Evolutionary conservation across 805 yeast genomes (phyloP).

Genomic region (Zygosaccharomyces bisporus): DNA sequence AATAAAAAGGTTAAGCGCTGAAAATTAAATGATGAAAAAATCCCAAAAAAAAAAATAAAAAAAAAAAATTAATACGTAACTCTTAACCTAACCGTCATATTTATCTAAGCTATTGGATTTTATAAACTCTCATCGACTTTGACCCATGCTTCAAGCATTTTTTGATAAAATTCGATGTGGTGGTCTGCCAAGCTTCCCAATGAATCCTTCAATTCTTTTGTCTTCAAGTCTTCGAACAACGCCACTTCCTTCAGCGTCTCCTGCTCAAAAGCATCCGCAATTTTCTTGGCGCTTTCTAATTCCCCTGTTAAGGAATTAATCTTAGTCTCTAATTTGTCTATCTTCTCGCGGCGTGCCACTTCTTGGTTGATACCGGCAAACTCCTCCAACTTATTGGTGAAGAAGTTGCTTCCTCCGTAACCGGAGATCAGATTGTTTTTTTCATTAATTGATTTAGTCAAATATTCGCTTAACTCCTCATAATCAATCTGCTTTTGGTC

Average conservation of each 20-base stretch:
- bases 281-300: slow-evolving; percentile 46
- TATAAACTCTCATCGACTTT: slow-evolving; percentile 43
- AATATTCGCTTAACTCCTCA: slow-evolving; percentile 78
- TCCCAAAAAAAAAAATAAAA: too few relatives aligned
- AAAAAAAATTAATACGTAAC: slow-evolving; percentile 5
- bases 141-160: slow-evolving; percentile 68
- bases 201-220: slow-evolving; percentile 68
- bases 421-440: slow-evolving; percentile 51
- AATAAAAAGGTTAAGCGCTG: slow-evolving; percentile 16
- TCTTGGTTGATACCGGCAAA: slow-evolving; percentile 61
- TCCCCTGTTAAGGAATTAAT: slow-evolving; percentile 49
- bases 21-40: too few relatives aligned
- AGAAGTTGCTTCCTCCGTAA: slow-evolving; percentile 49
- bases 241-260: slow-evolving; percentile 54
- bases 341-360: slow-evolving; percentile 48
- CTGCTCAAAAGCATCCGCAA: slow-evolving; percentile 53
- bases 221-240: slow-evolving; percentile 75
- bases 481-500: slow-evolving; percentile 90
- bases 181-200: slow-evolving; percentile 70
- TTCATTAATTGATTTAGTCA: slow-evolving; percentile 67
- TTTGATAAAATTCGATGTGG: slow-evolving; percentile 68
- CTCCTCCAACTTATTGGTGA: slow-evolving; percentile 57
- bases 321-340: slow-evolving; percentile 47
- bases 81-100: slow-evolving; percentile 4
- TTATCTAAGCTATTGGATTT: slow-evolving; percentile 6